These are phyloP conservation scores for Diplodia seriata DNA, from an alignment of 2,329 filamentous ascomycete species.

Conservation along the genomic window DNA sequence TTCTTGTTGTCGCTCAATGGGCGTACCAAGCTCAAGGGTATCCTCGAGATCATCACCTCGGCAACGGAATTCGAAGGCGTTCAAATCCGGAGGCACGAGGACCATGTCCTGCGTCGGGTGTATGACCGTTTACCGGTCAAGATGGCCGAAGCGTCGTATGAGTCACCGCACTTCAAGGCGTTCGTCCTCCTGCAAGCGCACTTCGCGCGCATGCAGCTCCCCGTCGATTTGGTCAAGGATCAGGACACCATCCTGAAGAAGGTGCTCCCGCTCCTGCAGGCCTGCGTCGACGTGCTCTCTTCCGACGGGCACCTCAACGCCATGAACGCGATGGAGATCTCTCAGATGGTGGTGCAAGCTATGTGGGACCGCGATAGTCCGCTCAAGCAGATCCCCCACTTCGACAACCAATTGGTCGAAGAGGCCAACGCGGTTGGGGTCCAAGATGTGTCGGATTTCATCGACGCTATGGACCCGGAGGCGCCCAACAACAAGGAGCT, in stretches of 20 bases:
- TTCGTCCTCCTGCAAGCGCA: slow-evolving; percentile 97
- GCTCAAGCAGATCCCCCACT: slow-evolving; percentile 97
- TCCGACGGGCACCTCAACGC: slow-evolving; percentile 96
- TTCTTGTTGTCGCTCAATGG: slow-evolving; percentile 89
- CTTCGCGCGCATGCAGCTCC: slow-evolving; percentile 95
- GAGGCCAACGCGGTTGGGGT: slow-evolving; percentile 81
- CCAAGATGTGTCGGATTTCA: slow-evolving; percentile 96
- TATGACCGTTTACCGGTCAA: slow-evolving; percentile 96
- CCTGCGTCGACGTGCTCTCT: slow-evolving; percentile 91
- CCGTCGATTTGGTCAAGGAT: slow-evolving; percentile 93
- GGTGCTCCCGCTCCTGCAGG: slow-evolving; percentile 85
- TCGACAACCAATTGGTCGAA: slow-evolving; percentile 81
- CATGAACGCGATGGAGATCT: slow-evolving; percentile 99
- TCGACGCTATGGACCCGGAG: slow-evolving; percentile 97
- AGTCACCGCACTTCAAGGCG: slow-evolving; percentile 97
- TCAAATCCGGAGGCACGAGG: slow-evolving; percentile 92
- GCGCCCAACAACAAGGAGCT: slow-evolving; percentile 78
- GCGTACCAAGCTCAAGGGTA: slow-evolving; percentile 93
- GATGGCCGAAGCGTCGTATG: slow-evolving; percentile 83
- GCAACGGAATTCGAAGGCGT: slow-evolving; percentile 96
- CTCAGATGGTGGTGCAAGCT: slow-evolving; percentile 97
- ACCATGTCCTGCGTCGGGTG: slow-evolving; percentile 83
- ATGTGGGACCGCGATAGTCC: slow-evolving; percentile 99
- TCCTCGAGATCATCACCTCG: slow-evolving; percentile 95
- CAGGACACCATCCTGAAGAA: slow-evolving; percentile 88